phyloP scores from a whole-genome alignment of 495 filamentous ascomycete genomes.

The Tuber microsphaerosporum region DNA sequence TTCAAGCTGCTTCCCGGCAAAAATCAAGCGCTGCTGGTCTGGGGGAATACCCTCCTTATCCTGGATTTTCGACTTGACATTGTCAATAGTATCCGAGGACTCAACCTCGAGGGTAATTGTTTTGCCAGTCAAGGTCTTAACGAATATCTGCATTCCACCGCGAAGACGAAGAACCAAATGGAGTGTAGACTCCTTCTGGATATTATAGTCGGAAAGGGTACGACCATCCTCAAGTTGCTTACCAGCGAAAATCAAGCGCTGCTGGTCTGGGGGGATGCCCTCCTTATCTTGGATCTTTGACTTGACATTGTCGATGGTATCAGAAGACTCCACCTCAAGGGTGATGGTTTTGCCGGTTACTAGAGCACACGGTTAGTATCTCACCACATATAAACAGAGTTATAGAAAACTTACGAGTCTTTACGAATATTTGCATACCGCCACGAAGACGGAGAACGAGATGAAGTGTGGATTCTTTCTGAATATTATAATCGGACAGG shows the following conservation, averaged over 20 bases:
- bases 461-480: conserved; percentile 95
- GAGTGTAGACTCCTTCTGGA: conserved; percentile 95
- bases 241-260: conserved; percentile 96
- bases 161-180: conserved; percentile 95
- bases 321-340: conserved; percentile 94
- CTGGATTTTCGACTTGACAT: conserved; percentile 88
- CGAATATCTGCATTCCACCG: conserved; percentile 96
- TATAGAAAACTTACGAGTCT: conserved; percentile 56
- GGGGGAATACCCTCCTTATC: conserved; percentile 75
- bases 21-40: conserved; percentile 55
- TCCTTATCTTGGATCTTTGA: conserved; percentile 99
- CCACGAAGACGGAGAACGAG: conserved; percentile 95
- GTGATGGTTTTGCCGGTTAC: conserved; percentile 99
- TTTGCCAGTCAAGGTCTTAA: conserved; percentile 57
- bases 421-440: conserved; percentile 93
- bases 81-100: conserved; percentile 83
- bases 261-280: conserved; percentile 94
- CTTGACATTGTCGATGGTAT: conserved; percentile 99
- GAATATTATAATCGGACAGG: conserved; percentile 95
- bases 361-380: conserved; percentile 23
- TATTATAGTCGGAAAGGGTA: conserved; percentile 95
- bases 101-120: conserved; percentile 71
- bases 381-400: conserved; percentile 44
- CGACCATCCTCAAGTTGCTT: conserved; percentile 98
- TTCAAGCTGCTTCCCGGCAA: conserved; percentile 51